Conservation (phyloP, 2,329 filamentous ascomycete species). For the Ploettnerulaceae sp. region DNA sequence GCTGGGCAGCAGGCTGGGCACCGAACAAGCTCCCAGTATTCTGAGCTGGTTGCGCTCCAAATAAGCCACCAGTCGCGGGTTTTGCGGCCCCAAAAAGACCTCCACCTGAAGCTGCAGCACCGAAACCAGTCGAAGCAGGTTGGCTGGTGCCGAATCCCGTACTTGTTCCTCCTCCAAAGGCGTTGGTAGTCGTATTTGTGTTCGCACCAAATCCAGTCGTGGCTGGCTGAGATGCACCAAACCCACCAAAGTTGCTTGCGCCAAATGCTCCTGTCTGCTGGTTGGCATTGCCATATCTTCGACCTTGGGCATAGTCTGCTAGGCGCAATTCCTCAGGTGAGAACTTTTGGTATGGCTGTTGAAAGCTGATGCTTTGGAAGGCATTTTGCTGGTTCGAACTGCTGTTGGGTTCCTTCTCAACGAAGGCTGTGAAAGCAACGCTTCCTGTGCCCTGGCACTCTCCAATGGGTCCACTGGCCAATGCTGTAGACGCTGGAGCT, state of each 20-base stretch:
- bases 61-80: slow-evolving; percentile 37
- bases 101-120: slow-evolving; percentile 34
- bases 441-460: slow-evolving; percentile 65
- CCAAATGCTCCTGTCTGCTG: slow-evolving; percentile 79
- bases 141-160: slow-evolving; percentile 38
- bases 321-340: slow-evolving; percentile 81
- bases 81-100: slow-evolving; percentile 41
- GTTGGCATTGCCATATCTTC: slow-evolving; percentile 75
- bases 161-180: slow-evolving; percentile 6
- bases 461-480: slow-evolving; percentile 43
- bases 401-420: slow-evolving; percentile 67
- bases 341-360: slow-evolving; percentile 79
- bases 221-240: slow-evolving; percentile 41
- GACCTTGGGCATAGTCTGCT: slow-evolving; percentile 83
- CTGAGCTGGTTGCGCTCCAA: slow-evolving; percentile 36
- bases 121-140: slow-evolving; percentile 44
- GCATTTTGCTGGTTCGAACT: slow-evolving; percentile 51
- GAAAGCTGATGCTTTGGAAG: slow-evolving; percentile 76
- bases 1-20: slow-evolving; percentile 28
- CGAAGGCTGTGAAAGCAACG: slow-evolving; percentile 62
- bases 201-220: slow-evolving; percentile 45
- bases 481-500: slow-evolving; percentile 41
- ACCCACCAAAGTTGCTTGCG: slow-evolving; percentile 37
- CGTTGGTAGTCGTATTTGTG: slow-evolving; percentile 9
- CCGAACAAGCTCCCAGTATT: slow-evolving; percentile 37